Percentiles rank a stretch among this genome's conserved stretches.
Evolutionary conservation across 805 yeast genomes (phyloP).

Genomic region (Suhomyces kilbournensis): DNA sequence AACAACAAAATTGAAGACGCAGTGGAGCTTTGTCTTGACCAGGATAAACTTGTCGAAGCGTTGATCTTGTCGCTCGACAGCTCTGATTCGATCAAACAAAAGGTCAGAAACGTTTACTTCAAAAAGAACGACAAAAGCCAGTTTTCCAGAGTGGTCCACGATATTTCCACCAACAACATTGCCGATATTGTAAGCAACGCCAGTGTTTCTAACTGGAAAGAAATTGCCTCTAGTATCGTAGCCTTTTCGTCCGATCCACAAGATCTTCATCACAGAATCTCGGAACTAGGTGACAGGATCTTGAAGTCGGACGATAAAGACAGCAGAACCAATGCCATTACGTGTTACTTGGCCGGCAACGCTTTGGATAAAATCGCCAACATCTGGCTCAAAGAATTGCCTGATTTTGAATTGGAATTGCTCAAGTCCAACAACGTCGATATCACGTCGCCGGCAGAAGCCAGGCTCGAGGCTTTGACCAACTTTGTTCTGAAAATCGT

Average conservation of each 20-base stretch:
- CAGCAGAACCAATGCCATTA: constrained; percentile 70
- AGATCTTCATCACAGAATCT: constrained; percentile 53
- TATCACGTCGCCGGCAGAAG: constrained; percentile 66
- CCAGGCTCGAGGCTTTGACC: constrained; percentile 77
- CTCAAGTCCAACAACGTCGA: constrained; percentile 45
- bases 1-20: constrained; percentile 65
- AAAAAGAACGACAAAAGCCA: constrained; percentile 50
- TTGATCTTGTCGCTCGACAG: constrained; percentile 74
- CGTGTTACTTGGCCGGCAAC: constrained; percentile 76
- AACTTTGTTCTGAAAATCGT: constrained; percentile 82
- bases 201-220: constrained; percentile 79
- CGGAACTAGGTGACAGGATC: constrained; percentile 77
- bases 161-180: constrained; percentile 52
- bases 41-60: constrained; percentile 72
- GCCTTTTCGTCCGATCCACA: constrained; percentile 49
- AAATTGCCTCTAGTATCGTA: constrained; percentile 66
- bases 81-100: constrained; percentile 53
- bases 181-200: constrained; percentile 76
- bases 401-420: constrained; percentile 38
- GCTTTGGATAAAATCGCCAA: constrained; percentile 74
- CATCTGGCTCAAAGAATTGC: constrained; percentile 79
- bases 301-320: constrained; percentile 24
- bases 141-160: constrained; percentile 72
- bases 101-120: constrained; percentile 73
- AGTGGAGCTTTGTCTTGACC: constrained; percentile 59